Conservation (phyloP, 2,329 filamentous ascomycete species). For the Calonectria henricotiae region DNA sequence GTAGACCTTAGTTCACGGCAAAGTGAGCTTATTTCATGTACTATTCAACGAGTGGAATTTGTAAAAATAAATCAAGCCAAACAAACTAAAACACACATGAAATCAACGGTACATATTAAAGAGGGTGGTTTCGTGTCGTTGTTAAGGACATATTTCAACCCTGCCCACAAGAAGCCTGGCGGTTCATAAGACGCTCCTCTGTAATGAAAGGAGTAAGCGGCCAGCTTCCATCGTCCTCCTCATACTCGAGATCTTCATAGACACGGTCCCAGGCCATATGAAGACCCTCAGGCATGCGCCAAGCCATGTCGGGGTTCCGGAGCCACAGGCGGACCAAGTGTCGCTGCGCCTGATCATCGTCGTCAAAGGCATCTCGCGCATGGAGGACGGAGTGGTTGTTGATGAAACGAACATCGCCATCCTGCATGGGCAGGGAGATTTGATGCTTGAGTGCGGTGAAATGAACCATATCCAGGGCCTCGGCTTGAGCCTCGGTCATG, state of each 20-base stretch:
- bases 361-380: conserved; percentile 64
- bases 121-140: too few species aligned
- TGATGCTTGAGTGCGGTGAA: conserved; percentile 60
- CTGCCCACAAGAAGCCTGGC: conserved; percentile 13
- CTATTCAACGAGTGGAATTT: not conserved
- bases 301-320: conserved; percentile 25
- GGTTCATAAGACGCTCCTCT: conserved; percentile 7
- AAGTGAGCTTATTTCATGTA: too few species aligned
- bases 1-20: too few species aligned
- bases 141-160: not conserved
- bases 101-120: too few species aligned
- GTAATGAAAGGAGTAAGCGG: not conserved
- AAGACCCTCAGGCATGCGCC: conserved; percentile 1
- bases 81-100: not conserved
- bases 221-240: conserved; percentile 9
- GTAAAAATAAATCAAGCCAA: not conserved
- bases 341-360: conserved; percentile 18
- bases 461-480: conserved; percentile 9
- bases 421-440: conserved; percentile 63
- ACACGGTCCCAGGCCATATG: conserved; percentile 24
- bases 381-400: conserved; percentile 72
- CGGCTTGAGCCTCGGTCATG: conserved; percentile 1
- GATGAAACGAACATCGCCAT: conserved; percentile 69
- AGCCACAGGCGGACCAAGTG: conserved; percentile 31
- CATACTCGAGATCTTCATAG: conserved; percentile 7